Base-by-base conservation (phyloP, 2,329 filamentous ascomycete genomes). In the Botrytis sinoallii region DNA sequence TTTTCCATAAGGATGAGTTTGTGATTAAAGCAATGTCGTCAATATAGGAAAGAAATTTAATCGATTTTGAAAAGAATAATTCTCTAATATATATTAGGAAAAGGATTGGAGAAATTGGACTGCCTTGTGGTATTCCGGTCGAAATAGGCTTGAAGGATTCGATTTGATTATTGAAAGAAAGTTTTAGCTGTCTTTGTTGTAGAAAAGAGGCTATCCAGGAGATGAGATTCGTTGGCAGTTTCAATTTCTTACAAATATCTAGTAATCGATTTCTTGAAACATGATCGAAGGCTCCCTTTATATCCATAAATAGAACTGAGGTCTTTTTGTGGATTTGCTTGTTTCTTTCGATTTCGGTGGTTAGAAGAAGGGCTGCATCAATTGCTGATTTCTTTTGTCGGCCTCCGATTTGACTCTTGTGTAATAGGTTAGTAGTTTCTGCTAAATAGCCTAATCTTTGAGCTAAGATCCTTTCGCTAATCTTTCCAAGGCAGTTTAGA, bases 321-420 rank as follows among this genome's bases (percentile, higher is more conserved):
- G 71, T 73, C 38, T 61, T 73, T 5, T 22, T 42, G 35, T 61
- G 60, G 55, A 38, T 25, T 46, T 25, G 63, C 40, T 40, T 59
- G 29, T 73, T 60, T 42, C 35, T 57, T 42, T 70, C 48, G 8
- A 70, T 42, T 29, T 70, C 38, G 20, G 35, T 60, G 14, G 16
- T 38, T 38, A 70, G 25, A 35, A 59, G 48, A n/a, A 70, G 29
- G 10, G 67, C 55, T 10, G 52, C 38, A 48, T 73, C 71, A 20
- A 73, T 73, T 60, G 71, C 64, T 59, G 71, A 73, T 63, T 73
- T 73, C 52, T 72, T 72, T 40, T 66, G 70, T 25, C 70, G 35
- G n/a, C 70, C n/a, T n/a, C n/a, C n/a, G n/a, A n/a, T n/a, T n/a
- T n/a, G n/a, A n/a, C n/a, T n/a, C n/a, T n/a, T n/a, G 38, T 40